A percentile compares a stretch with the other conserved stretches of the same genome.
Conservation (phyloP, 208 protist species). For the Leishmania tarentolae region DNA sequence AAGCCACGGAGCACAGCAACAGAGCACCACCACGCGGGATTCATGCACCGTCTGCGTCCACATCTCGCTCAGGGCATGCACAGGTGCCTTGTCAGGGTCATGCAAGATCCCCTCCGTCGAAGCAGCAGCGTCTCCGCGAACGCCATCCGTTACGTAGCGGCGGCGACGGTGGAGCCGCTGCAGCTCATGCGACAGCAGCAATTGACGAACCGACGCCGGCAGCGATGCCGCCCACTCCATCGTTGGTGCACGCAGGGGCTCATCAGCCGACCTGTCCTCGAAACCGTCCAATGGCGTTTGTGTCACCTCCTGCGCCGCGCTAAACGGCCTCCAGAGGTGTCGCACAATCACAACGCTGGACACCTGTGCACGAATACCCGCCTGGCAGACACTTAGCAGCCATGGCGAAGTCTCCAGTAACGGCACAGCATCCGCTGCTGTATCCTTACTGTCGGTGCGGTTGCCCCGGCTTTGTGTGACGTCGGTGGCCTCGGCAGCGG, state of each 20-base stretch:
- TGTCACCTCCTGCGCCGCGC: not conserved
- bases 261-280: not conserved
- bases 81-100: not conserved
- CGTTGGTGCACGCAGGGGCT: not conserved
- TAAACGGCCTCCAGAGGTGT: constrained; percentile 21
- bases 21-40: constrained; percentile 22
- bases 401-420: not conserved
- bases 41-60: constrained; percentile 13
- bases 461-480: not conserved
- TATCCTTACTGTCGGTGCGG: not conserved
- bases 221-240: constrained; percentile 25
- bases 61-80: not conserved
- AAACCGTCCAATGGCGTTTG: not conserved
- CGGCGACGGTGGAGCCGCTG: constrained; percentile 15
- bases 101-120: not conserved
- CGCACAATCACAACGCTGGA: constrained; percentile 21
- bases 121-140: not conserved
- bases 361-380: constrained; percentile 24
- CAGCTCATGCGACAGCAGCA: constrained; percentile 19
- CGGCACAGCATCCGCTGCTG: not conserved
- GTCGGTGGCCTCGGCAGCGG: not conserved
- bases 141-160: not conserved
- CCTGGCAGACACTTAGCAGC: constrained; percentile 20
- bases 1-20: constrained; percentile 23
- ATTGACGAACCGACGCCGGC: constrained; percentile 13